Conservation (phyloP, 129 eudicot genomes). For the Ambrosia trifida region DNA sequence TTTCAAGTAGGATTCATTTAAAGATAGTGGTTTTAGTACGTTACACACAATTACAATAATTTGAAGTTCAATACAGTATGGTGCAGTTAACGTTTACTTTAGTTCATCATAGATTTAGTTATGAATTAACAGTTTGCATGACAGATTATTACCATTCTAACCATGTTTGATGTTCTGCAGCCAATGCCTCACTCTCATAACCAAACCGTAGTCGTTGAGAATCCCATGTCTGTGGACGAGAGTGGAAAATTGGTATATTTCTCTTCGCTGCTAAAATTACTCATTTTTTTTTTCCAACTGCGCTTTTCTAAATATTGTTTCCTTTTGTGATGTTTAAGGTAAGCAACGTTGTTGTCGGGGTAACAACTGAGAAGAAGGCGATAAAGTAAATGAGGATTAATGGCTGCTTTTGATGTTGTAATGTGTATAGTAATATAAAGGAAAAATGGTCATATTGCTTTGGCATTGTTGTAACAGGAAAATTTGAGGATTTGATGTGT, state of each 20-base stretch:
- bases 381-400: constrained; percentile 12
- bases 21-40: not conserved
- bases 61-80: not conserved
- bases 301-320: not conserved
- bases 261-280: not conserved
- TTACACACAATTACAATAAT: not conserved
- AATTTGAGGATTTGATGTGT: constrained; percentile 26
- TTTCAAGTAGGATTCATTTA: not conserved
- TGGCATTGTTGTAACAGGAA: constrained; percentile 23
- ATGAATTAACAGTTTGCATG: not conserved
- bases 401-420: constrained; percentile 22
- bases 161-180: constrained; percentile 27
- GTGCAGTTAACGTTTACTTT: not conserved
- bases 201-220: constrained; percentile 76
- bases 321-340: constrained; percentile 37
- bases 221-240: constrained; percentile 72
- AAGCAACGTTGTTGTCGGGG: constrained; percentile 76
- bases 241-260: constrained; percentile 71
- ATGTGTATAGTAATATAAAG: constrained; percentile 34
- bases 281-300: not conserved
- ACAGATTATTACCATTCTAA: not conserved
- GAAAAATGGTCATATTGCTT: constrained; percentile 22
- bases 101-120: not conserved
- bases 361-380: constrained; percentile 51
- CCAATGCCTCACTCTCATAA: constrained; percentile 40